Percentiles rank a stretch among this genome's conserved stretches.
Evolutionary conservation across 140 eudicot species (phyloP).

Genomic region (Cichorium intybus): DNA sequence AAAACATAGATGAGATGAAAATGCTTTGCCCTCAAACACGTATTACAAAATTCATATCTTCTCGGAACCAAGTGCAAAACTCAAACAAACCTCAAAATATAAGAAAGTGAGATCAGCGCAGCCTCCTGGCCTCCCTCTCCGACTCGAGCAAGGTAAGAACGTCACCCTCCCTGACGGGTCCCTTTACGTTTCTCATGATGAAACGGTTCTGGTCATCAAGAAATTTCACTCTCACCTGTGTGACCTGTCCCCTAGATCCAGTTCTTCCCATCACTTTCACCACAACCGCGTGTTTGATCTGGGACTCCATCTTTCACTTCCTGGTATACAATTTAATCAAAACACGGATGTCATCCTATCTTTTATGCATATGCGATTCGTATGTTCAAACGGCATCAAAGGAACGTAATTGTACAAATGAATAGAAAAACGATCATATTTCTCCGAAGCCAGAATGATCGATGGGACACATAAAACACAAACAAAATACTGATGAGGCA

Average conservation of each 20-base stretch:
- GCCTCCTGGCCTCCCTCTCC: constrained; percentile 48
- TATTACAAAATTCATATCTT: constrained; percentile 9
- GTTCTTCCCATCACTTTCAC: constrained; percentile 50
- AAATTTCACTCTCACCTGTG: constrained; percentile 47
- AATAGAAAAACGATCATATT: neutral
- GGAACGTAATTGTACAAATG: neutral
- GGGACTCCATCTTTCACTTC: constrained; percentile 37
- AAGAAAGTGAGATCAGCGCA: constrained; percentile 26
- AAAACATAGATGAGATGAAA: neutral
- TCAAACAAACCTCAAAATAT: neutral
- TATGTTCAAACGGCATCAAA: neutral
- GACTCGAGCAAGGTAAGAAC: constrained; percentile 43
- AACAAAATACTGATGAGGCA: too few species aligned
- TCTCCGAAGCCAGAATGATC: neutral
- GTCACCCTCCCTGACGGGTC: constrained; percentile 54
- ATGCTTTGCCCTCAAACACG: neutral
- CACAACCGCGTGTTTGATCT: constrained; percentile 42
- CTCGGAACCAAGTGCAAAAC: neutral
- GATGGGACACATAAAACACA: neutral
- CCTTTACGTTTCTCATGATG: constrained; percentile 49
- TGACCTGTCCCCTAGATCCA: constrained; percentile 50
- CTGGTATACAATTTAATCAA: neutral
- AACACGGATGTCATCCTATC: neutral
- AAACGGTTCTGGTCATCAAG: constrained; percentile 48
- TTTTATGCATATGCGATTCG: neutral